Evolutionary conservation across 2,329 filamentous ascomycete genomes (phyloP), one percentile per base, ranked within the genome.

Genomic region (Pseudocercospora fijiensis): DNA sequence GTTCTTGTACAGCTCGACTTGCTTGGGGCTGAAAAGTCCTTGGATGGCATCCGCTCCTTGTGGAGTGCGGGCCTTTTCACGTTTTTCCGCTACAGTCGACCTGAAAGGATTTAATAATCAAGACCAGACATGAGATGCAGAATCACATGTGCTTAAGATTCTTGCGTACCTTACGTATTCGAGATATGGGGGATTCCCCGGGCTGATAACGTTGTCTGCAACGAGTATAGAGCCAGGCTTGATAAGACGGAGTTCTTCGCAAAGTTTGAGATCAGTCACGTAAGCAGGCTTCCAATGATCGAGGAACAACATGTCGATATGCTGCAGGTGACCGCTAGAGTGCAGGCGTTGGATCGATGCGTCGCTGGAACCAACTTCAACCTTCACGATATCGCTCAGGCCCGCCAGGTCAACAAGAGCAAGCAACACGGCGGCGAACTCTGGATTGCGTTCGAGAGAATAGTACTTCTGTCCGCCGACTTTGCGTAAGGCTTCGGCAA

Each of bases 261-360:
- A 91, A 0, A 92, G 82, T 77, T 92, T 92, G 65, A 94, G 76
- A 70, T 95, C 91, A 0, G 85, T 82, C 0, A 84, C 85, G 74
- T 94, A 94, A 0, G 87, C 84, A 0, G 89, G 88, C 76, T 94
- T 93, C 77, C 89, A 88, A 75, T 94, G 91, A 71, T 94, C 91
- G 33, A 95, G 78, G 75, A 94, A 94, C 76, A 92, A 80, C 41
- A 93, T 77, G 70, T 92, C 89, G 65, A 92, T 85, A 52, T 83
- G 81, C 26, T 80, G 76, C 26, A 92, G 74, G 3, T 74, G 71
- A 0, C 86, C 86, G 3, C 80, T 75, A 0, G 77, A 71, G 66
- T 86, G 81, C 4, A 94, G 79, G 4, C 85, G 83, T 55, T 83
- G 81, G 51, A 94, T 80, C 0, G 86, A 87, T n/a, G 82, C 80